phyloP scores from a whole-genome alignment of 2,329 filamentous ascomycete genomes.

The Hypoxylon sp. region DNA sequence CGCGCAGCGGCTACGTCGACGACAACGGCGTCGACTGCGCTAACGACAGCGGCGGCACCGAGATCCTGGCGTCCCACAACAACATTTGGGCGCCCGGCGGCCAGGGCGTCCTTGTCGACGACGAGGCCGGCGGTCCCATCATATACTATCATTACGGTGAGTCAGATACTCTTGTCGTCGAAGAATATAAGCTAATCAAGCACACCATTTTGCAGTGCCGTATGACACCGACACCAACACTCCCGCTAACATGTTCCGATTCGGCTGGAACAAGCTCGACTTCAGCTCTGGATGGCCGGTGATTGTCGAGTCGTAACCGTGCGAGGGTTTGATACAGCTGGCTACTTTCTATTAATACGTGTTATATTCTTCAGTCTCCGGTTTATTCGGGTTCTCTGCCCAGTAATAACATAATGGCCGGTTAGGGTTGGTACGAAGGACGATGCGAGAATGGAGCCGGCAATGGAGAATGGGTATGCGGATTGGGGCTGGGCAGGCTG shows the following conservation, averaged over 20 bases:
- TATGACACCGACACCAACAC: constrained; percentile 24
- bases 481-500: too few relatives aligned
- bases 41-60: constrained; percentile 30
- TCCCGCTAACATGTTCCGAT: constrained; percentile 25
- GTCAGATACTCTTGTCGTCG: neutral
- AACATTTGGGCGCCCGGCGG: constrained; percentile 37
- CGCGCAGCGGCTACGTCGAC: constrained; percentile 31
- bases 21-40: constrained; percentile 29
- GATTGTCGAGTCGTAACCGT: constrained; percentile 13
- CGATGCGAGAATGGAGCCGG: too few relatives aligned
- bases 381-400: too few relatives aligned
- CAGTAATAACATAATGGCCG: too few relatives aligned
- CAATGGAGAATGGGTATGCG: too few relatives aligned
- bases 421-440: too few relatives aligned
- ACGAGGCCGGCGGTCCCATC: constrained; percentile 32
- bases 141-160: constrained; percentile 39
- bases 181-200: neutral
- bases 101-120: constrained; percentile 33
- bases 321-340: neutral
- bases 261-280: constrained; percentile 39
- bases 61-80: constrained; percentile 31
- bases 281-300: constrained; percentile 37
- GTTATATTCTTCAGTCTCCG: neutral
- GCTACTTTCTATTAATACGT: neutral
- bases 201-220: constrained; percentile 18